phyloP scores from a whole-genome alignment of 2,329 filamentous ascomycete genomes.

The Harringtonia aguacate region DNA sequence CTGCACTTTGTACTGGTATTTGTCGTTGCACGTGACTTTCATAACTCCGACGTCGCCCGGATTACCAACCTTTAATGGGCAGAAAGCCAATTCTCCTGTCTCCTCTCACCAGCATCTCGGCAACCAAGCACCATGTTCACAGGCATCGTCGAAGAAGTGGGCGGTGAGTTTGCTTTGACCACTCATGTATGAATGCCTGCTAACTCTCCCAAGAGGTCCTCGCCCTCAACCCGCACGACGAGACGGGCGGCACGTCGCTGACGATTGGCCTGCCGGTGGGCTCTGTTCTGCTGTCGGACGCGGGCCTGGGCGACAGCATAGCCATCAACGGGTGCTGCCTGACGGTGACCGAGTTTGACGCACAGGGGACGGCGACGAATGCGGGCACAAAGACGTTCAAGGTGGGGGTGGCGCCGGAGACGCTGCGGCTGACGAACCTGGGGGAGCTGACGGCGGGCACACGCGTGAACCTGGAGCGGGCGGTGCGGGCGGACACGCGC shows the following conservation, averaged over 20 bases:
- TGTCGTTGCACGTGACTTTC: no score
- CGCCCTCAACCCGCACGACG: constrained; percentile 68
- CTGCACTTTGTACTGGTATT: no score
- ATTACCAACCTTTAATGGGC: no score
- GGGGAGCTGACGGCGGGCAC: constrained; percentile 56
- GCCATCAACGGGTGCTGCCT: constrained; percentile 92
- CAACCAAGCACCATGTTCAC: constrained; percentile 84
- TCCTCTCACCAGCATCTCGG: no score
- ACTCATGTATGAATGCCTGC: constrained; percentile 7
- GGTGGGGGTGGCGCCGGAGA: constrained; percentile 91
- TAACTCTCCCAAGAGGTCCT: constrained; percentile 60
- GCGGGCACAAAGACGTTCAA: constrained; percentile 48
- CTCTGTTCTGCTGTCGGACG: constrained; percentile 71
- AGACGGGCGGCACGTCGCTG: constrained; percentile 78
- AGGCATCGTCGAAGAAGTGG: constrained; percentile 84
- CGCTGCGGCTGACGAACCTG: constrained; percentile 91
- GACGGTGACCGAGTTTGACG: constrained; percentile 58
- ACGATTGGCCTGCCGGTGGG: constrained; percentile 63
- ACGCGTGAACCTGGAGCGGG: constrained; percentile 84
- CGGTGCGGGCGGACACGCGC: constrained; percentile 79
- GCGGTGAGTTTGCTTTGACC: constrained; percentile 50
- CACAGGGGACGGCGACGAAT: no score
- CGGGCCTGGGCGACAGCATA: constrained; percentile 85
- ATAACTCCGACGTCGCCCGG: no score
- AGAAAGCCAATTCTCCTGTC: no score